Evolutionary conservation across 228 moss, liverwort and hornwort genomes (phyloP).

Genomic region (Sphagnum magellanicum): DNA sequence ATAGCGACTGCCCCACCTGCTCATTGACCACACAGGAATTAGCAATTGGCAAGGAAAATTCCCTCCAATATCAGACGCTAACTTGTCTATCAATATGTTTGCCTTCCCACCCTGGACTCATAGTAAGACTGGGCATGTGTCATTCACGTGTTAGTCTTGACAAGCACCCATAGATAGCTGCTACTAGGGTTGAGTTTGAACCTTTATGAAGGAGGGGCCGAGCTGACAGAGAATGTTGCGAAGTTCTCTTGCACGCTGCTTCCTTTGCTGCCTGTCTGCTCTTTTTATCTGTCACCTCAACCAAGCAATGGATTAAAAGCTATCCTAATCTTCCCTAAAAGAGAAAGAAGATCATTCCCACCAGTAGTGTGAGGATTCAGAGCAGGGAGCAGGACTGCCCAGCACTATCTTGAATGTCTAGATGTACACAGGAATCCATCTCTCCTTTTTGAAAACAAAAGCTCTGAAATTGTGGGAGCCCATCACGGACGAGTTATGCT

Average conservation of each 20-base stretch:
- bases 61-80: background rate
- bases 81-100: background rate
- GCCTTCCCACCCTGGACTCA: background rate
- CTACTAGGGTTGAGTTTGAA: background rate
- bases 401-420: too few relatives aligned
- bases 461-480: too few relatives aligned
- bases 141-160: too few relatives aligned
- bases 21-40: background rate
- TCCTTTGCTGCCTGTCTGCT: constrained; percentile 27
- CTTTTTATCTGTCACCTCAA: constrained; percentile 26
- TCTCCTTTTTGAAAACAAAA: too few relatives aligned
- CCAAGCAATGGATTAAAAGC: too few relatives aligned
- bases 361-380: too few relatives aligned
- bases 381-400: too few relatives aligned
- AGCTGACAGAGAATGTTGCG: constrained; percentile 61
- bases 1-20: constrained; percentile 67
- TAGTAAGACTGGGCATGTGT: background rate
- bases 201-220: constrained; percentile 67
- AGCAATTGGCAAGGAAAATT: background rate
- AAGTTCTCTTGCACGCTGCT: constrained; percentile 51
- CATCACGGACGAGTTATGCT: too few relatives aligned
- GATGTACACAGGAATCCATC: too few relatives aligned
- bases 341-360: too few relatives aligned
- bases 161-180: too few relatives aligned
- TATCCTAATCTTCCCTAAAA: too few relatives aligned